Evolutionary conservation across 2,329 filamentous ascomycete genomes (phyloP), one percentile per base, ranked within the genome.

Genomic region (Geosmithia morbida): DNA sequence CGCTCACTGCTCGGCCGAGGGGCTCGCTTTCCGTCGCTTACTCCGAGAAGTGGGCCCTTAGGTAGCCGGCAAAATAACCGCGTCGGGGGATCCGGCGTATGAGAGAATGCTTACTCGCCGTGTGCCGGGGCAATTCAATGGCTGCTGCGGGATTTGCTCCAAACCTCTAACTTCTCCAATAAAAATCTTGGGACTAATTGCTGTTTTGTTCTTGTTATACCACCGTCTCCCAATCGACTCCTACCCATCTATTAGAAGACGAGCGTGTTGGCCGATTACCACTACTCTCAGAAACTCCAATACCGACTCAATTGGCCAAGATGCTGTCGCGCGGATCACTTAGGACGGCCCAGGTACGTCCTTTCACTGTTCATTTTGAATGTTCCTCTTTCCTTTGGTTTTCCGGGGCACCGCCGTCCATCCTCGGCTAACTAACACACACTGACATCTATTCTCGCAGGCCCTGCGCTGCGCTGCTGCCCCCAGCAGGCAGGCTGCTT

Each of bases 281-380:
- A 44, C 33, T 45, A 48, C 43, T 46, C 44, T 48, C 26, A 41
- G 22, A 37, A 18, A 18, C 19, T 48, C 45, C n/a, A 16, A 42
- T 41, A 19, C 43, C 46, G 41, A 44, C 45, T 47, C 30, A 47
- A 40, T 41, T 41, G 47, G 37, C 46, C 62, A 73, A 58, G 54
- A 79, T 79, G 75, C 61, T 79, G 64, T 77, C 75, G 62, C 72
- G 74, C 66, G 71, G 69, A 66, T 73, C 75, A 59, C 55, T 69
- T 55, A 63, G 72, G 62, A 66, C 73, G 63, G 73, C 74, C 56
- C 72, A 77, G 74, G 75, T 79, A 71, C 55, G 69, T 67, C 41
- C 20, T 8, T 49, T 51, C 22, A 26, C 22, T 26, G 37, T 43
- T 45, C 30, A 13, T 26, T 37, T 29, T 41, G n/a, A n/a, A n/a